Percentiles rank a stretch among this genome's conserved stretches.
These are phyloP conservation scores for Solanum virginianum DNA, from an alignment of 257 asterid species.

Conservation along the genomic window DNA sequence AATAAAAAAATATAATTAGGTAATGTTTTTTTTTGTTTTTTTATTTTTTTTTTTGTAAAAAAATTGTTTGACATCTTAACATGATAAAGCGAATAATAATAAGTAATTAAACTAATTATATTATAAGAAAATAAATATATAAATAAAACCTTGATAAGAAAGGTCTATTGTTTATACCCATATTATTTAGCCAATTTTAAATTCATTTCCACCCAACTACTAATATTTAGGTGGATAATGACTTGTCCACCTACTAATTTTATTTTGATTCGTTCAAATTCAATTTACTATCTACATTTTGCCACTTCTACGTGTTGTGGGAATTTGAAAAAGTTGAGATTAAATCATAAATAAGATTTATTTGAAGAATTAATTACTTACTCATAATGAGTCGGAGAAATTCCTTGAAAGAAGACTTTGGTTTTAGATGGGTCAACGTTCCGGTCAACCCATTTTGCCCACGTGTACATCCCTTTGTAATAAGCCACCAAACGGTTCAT, in stretches of 20 bases:
- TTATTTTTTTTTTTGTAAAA: no score
- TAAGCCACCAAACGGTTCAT: constrained; percentile 80
- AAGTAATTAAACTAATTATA: background rate
- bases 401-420: constrained; percentile 81
- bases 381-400: constrained; percentile 81
- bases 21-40: no score
- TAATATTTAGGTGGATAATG: background rate
- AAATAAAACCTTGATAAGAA: background rate
- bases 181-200: background rate
- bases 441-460: constrained; percentile 79
- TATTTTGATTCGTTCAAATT: background rate
- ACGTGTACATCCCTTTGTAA: constrained; percentile 78
- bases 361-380: constrained; percentile 15
- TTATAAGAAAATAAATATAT: background rate
- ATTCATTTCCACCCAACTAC: background rate
- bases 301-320: background rate
- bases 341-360: background rate
- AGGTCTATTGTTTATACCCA: background rate
- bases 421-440: constrained; percentile 68
- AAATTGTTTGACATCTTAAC: background rate
- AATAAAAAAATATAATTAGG: no score
- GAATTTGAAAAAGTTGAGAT: background rate
- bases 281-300: background rate
- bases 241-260: background rate
- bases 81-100: background rate